Evolutionary conservation across 163 green algal species (phyloP), one percentile per base, ranked within the genome.

Genomic region (Coccomyxa subellipsoidea): DNA sequence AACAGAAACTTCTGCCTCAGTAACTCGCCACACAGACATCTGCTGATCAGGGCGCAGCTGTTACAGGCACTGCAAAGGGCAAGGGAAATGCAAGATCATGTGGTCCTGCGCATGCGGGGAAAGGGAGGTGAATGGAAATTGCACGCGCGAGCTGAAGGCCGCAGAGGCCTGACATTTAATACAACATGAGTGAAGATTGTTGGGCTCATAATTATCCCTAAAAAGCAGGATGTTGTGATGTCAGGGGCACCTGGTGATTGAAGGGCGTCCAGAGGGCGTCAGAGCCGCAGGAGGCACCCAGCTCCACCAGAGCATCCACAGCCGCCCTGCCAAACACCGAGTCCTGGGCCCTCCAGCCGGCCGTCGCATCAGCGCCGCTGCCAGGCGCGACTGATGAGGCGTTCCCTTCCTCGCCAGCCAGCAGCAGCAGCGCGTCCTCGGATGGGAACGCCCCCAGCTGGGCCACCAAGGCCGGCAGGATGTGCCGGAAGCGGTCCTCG

Each of bases 251-350:
- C 83, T 87, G 81, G 73, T 93, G 89, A 80, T 98, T 93, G 25
- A 97, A 85, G 35, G 91, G 90, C 85, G 95, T 94, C 90, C 92
- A 97, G 71, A 88, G 54, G 23, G 82, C 83, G 38, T 97, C 94
- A 29, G 75, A 90, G 82, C 92, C 91, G 15, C 83, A 88, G 0
- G 89, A 82, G 0, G 92, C 83, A 4, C 90, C 93, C 90, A 97
- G 84, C 79, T 93, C 87, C 70, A 90, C 86, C 21, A 98, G 82
- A 0, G 79, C 86, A 1, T 82, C 87, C 29, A 93, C 75, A 76
- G 54, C 77, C 25, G 79, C 79, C 25, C 76, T 75, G 21, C 59
- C 75, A 66, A 34, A 84, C 72, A 82, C 80, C 7, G 39, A 21
- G 10, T 21, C 77, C 54, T 72, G 27, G 76, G 29, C 38, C 29